Evolutionary conservation across 305 asterid genomes (phyloP).

Genomic region (Fraxinus greggii): DNA sequence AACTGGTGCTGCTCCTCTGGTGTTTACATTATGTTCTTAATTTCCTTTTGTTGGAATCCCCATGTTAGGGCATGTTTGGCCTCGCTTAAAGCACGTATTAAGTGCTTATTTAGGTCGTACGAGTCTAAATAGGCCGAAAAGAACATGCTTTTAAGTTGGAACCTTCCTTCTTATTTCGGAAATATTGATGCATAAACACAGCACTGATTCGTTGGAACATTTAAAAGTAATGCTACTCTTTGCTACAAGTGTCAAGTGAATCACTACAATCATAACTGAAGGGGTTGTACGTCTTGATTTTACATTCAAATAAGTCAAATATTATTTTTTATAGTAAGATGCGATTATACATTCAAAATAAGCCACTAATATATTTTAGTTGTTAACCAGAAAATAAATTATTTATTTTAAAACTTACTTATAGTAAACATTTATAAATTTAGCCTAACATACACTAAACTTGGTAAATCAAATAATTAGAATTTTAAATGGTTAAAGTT

Average conservation of each 20-base stretch:
- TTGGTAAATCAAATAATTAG: background rate
- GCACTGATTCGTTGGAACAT: background rate
- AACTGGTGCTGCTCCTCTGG: constrained; percentile 1
- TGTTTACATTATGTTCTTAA: background rate
- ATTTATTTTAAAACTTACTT: background rate
- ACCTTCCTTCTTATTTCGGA: background rate
- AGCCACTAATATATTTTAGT: background rate
- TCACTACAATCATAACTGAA: background rate
- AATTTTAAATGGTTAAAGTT: background rate
- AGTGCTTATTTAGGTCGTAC: background rate
- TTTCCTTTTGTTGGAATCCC: background rate
- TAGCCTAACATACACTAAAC: background rate
- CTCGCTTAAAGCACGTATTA: background rate
- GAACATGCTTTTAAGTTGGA: background rate
- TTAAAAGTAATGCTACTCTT: background rate
- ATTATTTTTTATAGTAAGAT: background rate
- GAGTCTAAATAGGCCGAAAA: background rate
- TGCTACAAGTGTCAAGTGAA: background rate
- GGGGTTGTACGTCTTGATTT: background rate
- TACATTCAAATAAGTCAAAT: background rate
- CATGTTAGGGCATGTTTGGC: background rate
- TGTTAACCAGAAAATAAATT: background rate
- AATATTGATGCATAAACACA: background rate
- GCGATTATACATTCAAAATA: background rate
- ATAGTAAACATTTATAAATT: background rate